phyloP scores from a whole-genome alignment of 352 stramenopile genomes.

The Globisporangium orthogonon region DNA sequence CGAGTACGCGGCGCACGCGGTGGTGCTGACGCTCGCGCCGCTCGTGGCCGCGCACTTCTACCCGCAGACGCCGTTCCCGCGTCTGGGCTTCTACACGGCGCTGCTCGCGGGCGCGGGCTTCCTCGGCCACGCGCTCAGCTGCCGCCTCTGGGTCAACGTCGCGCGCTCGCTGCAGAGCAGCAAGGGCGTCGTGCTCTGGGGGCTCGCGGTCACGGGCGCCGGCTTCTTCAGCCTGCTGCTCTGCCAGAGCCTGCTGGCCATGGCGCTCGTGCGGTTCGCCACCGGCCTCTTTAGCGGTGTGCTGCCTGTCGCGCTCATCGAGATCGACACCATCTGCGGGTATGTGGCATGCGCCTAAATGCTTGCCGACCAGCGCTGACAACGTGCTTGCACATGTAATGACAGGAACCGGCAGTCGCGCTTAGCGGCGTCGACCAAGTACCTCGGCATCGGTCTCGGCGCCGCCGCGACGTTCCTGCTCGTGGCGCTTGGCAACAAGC shows the following conservation, averaged over 20 bases:
- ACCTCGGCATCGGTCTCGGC: constrained; percentile 54
- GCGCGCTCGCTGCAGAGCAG: constrained; percentile 63
- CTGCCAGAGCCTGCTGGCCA: constrained; percentile 71
- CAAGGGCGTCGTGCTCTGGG: constrained; percentile 81
- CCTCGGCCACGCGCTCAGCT: constrained; percentile 63
- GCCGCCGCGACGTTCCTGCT: constrained; percentile 44
- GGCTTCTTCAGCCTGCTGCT: constrained; percentile 71
- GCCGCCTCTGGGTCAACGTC: constrained; percentile 76
- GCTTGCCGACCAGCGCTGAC: too few species aligned
- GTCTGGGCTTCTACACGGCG: constrained; percentile 71
- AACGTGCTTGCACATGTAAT: not conserved
- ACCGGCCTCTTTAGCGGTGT: constrained; percentile 74
- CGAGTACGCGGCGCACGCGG: constrained; percentile 68
- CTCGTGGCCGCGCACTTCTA: constrained; percentile 80
- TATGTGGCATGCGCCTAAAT: constrained; percentile 6
- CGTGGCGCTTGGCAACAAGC: constrained; percentile 36
- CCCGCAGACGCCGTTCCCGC: constrained; percentile 60
- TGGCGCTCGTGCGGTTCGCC: constrained; percentile 69
- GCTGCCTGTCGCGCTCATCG: constrained; percentile 62
- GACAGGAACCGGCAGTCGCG: constrained; percentile 56
- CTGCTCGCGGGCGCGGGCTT: constrained; percentile 61
- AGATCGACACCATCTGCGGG: constrained; percentile 83
- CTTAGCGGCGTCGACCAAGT: constrained; percentile 54
- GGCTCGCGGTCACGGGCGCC: constrained; percentile 53
- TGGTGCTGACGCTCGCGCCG: constrained; percentile 59